phyloP scores from a whole-genome alignment of 768 basidiomycete genomes.

The Pisolithus marmoratus region DNA sequence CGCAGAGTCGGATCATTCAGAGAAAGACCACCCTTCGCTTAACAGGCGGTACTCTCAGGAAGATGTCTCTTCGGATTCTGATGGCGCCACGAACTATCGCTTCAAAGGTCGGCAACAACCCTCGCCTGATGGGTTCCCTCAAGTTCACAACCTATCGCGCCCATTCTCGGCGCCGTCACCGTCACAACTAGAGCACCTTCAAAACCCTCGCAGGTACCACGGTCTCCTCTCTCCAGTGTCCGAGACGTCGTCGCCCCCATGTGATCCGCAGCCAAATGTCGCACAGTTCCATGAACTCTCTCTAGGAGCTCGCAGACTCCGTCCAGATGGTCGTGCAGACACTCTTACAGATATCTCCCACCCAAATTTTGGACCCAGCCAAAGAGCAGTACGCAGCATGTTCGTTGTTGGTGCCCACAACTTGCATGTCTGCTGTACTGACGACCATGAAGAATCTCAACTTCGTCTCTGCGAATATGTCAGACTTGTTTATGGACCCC shows the following conservation, averaged over 20 bases:
- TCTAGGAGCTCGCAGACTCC: constrained; percentile 83
- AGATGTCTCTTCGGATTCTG: constrained; percentile 28
- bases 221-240: constrained; percentile 6
- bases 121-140: constrained; percentile 18
- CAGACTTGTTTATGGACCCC: constrained; percentile 26
- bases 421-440: constrained; percentile 83
- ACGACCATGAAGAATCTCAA: constrained; percentile 92
- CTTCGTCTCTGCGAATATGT: constrained; percentile 85
- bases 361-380: constrained; percentile 85
- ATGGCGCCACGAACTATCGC: constrained; percentile 20
- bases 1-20: constrained; percentile 46
- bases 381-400: constrained; percentile 93
- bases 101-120: constrained; percentile 20
- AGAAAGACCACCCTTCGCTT: constrained; percentile 32
- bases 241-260: constrained; percentile 14
- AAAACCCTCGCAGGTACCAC: constrained; percentile 52
- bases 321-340: constrained; percentile 90
- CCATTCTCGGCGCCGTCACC: constrained; percentile 79
- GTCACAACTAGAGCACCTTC: constrained; percentile 68
- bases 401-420: constrained; percentile 78
- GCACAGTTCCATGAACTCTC: constrained; percentile 63
- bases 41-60: constrained; percentile 27
- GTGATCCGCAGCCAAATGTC: constrained; percentile 14
- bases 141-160: constrained; percentile 58
- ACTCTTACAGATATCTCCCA: constrained; percentile 82